phyloP scores from a whole-genome alignment of 768 basidiomycete species.

The Mycena vitilis region DNA sequence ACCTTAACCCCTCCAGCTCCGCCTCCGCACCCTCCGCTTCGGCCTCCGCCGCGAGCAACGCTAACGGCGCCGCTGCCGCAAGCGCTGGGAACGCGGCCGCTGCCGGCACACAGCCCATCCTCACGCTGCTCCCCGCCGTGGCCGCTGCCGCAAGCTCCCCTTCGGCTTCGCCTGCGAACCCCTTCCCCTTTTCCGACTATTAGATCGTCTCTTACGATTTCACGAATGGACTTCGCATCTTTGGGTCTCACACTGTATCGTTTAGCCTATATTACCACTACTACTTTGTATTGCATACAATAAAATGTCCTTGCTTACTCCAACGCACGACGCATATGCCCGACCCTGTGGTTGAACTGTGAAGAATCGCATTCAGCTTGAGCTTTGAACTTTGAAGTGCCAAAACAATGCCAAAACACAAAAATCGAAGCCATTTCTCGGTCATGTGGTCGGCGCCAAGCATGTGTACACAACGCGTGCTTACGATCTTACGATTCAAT shows the following conservation, averaged over 20 bases:
- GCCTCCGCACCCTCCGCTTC: not conserved
- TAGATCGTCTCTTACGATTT: not conserved
- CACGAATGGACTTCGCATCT: not conserved
- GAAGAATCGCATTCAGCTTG: too few species aligned
- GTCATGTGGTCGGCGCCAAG: too few species aligned
- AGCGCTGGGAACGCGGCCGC: not conserved
- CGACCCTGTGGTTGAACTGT: too few species aligned
- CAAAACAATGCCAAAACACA: too few species aligned
- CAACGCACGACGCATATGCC: too few species aligned
- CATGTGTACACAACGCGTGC: too few species aligned
- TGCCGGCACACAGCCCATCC: not conserved
- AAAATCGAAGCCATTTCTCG: too few species aligned
- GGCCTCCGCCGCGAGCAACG: not conserved
- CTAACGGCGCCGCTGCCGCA: not conserved
- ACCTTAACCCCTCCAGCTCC: not conserved
- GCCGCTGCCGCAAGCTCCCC: slow-evolving; percentile 8
- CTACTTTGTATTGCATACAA: not conserved
- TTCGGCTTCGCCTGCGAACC: slow-evolving; percentile 16
- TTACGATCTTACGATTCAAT: too few species aligned
- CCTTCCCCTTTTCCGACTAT: slow-evolving; percentile 31
- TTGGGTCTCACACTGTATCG: slow-evolving; percentile 9
- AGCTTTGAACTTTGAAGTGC: too few species aligned
- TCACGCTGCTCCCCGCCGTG: slow-evolving; percentile 1
- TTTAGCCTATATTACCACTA: slow-evolving; percentile 6
- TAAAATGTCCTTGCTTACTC: too few species aligned